Conservation (phyloP, 108 stramenopile species). For the Licmophora abbreviata region DNA sequence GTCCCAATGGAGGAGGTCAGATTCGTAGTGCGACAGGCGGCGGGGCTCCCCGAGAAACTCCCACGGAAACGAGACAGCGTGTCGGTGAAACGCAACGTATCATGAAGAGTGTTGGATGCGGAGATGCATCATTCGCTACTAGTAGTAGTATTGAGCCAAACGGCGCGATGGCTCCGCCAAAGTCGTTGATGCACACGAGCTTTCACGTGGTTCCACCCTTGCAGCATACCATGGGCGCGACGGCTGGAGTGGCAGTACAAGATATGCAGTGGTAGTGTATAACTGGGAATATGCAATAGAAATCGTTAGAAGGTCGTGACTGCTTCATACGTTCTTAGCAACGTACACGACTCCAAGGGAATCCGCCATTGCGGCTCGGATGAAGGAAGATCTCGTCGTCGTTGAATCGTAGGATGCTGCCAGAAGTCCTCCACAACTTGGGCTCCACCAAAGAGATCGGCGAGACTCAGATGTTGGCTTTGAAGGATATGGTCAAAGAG, state of each 20-base stretch:
- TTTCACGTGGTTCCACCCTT: slow-evolving; percentile 80
- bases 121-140: slow-evolving; percentile 5
- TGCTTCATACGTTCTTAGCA: background rate
- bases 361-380: background rate
- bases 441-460: slow-evolving; percentile 4
- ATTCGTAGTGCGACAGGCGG: slow-evolving; percentile 1
- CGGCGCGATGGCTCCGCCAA: background rate
- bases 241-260: slow-evolving; percentile 66
- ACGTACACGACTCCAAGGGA: background rate
- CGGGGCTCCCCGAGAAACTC: slow-evolving; percentile 54
- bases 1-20: slow-evolving; percentile 55
- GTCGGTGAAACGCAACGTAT: slow-evolving; percentile 26
- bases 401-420: background rate
- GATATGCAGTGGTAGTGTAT: slow-evolving; percentile 69
- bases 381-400: background rate
- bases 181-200: slow-evolving; percentile 33
- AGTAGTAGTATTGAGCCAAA: slow-evolving; percentile 1
- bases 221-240: slow-evolving; percentile 69
- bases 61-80: slow-evolving; percentile 63
- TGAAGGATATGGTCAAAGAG: background rate
- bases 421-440: slow-evolving; percentile 4
- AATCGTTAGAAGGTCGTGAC: background rate
- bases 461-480: background rate
- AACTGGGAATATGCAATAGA: background rate
- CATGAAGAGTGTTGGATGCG: slow-evolving; percentile 17